Conservation (phyloP, 257 asterid genomes). For the Ligustrum vulgare region DNA sequence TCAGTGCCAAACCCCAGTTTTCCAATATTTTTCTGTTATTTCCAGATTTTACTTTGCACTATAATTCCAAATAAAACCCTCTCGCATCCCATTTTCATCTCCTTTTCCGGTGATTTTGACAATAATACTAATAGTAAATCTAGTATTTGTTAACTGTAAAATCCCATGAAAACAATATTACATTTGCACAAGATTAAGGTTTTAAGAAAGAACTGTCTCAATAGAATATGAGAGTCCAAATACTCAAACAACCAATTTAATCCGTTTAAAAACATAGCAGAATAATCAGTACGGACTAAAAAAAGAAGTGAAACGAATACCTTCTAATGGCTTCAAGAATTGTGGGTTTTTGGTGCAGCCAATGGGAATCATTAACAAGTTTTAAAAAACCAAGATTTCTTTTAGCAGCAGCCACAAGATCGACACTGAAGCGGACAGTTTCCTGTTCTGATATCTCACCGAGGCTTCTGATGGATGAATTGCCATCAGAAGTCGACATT, state of each 20-base stretch:
- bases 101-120: background rate
- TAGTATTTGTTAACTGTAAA: background rate
- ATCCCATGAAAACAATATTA: background rate
- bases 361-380: slow-evolving; percentile 56
- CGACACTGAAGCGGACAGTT: slow-evolving; percentile 48
- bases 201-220: background rate
- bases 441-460: slow-evolving; percentile 60
- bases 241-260: background rate
- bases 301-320: slow-evolving; percentile 20
- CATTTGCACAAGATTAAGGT: background rate
- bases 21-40: background rate
- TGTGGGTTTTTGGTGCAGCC: slow-evolving; percentile 55
- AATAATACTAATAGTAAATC: background rate
- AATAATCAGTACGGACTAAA: background rate
- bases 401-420: slow-evolving; percentile 85
- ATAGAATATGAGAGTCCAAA: background rate
- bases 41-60: background rate
- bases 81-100: background rate
- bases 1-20: background rate
- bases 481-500: slow-evolving; percentile 54
- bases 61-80: background rate
- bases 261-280: background rate
- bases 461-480: slow-evolving; percentile 48
- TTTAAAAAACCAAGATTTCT: slow-evolving; percentile 64
- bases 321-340: slow-evolving; percentile 79